Percentiles rank a stretch among this genome's conserved stretches.
phyloP scores from a whole-genome alignment of 768 basidiomycete genomes.

The Plicaturopsis crispa region DNA sequence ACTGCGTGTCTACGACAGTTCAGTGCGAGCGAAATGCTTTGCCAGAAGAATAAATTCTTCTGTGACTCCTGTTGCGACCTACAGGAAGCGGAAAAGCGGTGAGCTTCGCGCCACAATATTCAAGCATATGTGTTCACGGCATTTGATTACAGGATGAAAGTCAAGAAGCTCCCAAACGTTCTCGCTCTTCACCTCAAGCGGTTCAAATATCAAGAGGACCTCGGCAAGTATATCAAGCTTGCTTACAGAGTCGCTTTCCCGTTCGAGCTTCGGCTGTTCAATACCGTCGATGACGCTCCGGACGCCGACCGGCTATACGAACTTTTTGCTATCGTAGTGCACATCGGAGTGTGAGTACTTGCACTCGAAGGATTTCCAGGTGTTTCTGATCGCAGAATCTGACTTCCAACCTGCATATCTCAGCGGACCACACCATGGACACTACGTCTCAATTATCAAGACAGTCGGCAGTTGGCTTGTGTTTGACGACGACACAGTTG shows the following conservation, averaged over 20 bases:
- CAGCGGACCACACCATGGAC: slow-evolving; percentile 97
- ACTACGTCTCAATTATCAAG: slow-evolving; percentile 94
- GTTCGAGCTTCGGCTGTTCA: slow-evolving; percentile 89
- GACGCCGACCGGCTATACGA: slow-evolving; percentile 91
- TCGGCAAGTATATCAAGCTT: slow-evolving; percentile 88
- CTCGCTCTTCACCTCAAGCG: slow-evolving; percentile 95
- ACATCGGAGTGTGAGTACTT: slow-evolving; percentile 86
- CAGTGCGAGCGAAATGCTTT: slow-evolving; percentile 97
- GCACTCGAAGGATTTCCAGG: slow-evolving; percentile 9
- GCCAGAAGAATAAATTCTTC: slow-evolving; percentile 96
- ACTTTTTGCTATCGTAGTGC: slow-evolving; percentile 96
- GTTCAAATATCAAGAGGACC: slow-evolving; percentile 96
- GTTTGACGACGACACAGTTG: slow-evolving; percentile 94
- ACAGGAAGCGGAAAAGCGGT: slow-evolving; percentile 98
- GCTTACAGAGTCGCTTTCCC: slow-evolving; percentile 97
- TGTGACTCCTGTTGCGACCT: slow-evolving; percentile 96
- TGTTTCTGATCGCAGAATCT: slow-evolving; percentile 9
- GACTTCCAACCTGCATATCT: slow-evolving; percentile 10
- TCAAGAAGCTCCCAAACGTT: slow-evolving; percentile 92
- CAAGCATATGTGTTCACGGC: slow-evolving; percentile 5
- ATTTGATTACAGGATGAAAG: slow-evolving; percentile 76
- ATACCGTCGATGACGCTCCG: slow-evolving; percentile 89
- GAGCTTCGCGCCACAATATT: slow-evolving; percentile 15
- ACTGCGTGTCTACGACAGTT: slow-evolving; percentile 95
- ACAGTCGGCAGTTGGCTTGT: slow-evolving; percentile 80